Conservation (phyloP, 257 asterid species). For the Solanum virginianum region DNA sequence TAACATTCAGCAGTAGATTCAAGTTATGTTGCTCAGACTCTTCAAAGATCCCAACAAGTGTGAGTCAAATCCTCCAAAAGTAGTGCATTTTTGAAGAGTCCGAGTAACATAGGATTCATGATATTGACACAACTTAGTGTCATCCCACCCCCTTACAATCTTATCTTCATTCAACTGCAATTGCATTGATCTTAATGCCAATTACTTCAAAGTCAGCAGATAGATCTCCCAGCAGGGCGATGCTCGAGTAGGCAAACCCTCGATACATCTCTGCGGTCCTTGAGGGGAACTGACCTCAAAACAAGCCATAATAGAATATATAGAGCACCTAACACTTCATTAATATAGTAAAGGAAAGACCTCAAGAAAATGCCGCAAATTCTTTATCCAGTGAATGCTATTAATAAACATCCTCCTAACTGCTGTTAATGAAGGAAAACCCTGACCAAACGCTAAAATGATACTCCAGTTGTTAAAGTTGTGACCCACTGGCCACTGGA, state of each 20-base stretch:
- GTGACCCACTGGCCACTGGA: not conserved
- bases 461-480: not conserved
- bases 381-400: not conserved
- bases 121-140: not conserved
- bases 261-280: not conserved
- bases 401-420: not conserved
- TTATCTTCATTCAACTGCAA: too few species aligned
- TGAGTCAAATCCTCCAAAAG: not conserved
- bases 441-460: not conserved
- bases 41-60: not conserved
- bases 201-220: not conserved
- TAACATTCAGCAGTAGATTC: not conserved
- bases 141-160: not conserved
- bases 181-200: not conserved
- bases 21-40: not conserved
- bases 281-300: not conserved
- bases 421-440: not conserved
- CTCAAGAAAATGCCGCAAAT: not conserved
- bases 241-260: not conserved
- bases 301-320: not conserved
- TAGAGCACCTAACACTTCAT: not conserved
- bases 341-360: not conserved
- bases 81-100: not conserved
- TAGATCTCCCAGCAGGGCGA: not conserved
- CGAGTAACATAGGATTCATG: not conserved